phyloP scores from a whole-genome alignment of 2,329 filamentous ascomycete species.

The Exophiala viscosa region DNA sequence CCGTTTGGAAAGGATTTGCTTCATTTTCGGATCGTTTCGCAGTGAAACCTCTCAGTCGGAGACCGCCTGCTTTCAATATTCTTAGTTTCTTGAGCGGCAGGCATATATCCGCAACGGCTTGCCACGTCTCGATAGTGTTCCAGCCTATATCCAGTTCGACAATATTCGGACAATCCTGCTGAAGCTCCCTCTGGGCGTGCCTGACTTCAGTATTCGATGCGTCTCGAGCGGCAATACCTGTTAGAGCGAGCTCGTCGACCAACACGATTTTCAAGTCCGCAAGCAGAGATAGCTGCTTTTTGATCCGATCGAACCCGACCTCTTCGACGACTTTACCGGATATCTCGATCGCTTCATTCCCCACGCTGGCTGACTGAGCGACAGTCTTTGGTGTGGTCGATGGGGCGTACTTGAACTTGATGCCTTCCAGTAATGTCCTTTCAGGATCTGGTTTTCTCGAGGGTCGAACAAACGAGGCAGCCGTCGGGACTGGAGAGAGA shows the following conservation, averaged over 20 bases:
- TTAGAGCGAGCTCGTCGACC: conserved; percentile 70
- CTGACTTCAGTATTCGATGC: conserved; percentile 28
- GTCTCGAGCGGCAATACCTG: conserved; percentile 30
- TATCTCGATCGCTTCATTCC: conserved; percentile 50
- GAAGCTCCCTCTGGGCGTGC: conserved; percentile 49
- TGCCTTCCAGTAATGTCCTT: conserved; percentile 72
- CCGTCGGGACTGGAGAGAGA: conserved; percentile 47
- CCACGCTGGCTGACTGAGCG: neutral
- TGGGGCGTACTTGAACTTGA: conserved; percentile 78
- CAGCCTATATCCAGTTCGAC: conserved; percentile 78
- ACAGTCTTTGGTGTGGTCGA: conserved; percentile 38
- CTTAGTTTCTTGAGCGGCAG: conserved; percentile 62
- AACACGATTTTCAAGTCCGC: conserved; percentile 76
- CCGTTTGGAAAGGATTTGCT: conserved; percentile 37
- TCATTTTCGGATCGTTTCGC: neutral
- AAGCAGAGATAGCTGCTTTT: conserved; percentile 70
- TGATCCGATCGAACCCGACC: conserved; percentile 91
- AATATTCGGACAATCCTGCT: conserved; percentile 53
- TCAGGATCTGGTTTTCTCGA: conserved; percentile 64
- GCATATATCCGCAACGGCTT: conserved; percentile 68
- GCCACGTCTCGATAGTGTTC: conserved; percentile 70
- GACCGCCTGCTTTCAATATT: conserved; percentile 56
- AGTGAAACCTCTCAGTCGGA: conserved; percentile 18
- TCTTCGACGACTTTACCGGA: conserved; percentile 83
- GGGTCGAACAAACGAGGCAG: conserved; percentile 83